Evolutionary conservation across 108 stramenopile species (phyloP), one percentile per base, ranked within the genome.

Genomic region (Aurantiochytrium sp.): DNA sequence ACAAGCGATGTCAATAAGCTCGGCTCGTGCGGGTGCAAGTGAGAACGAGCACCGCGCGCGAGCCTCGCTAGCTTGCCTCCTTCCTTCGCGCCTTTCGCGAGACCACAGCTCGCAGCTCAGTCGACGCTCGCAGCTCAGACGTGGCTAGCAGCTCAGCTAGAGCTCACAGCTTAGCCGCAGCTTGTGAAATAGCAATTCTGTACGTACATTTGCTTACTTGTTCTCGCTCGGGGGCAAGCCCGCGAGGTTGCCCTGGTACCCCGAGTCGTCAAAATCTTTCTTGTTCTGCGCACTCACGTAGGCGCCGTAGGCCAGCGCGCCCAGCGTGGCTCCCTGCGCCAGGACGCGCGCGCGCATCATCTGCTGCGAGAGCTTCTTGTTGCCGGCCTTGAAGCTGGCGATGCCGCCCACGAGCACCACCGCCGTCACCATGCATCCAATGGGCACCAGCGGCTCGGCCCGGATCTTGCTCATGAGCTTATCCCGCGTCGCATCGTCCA

Each of bases 321-420:
- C 86, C 36, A 87, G 12, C 86, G 86, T 87, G 41, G 55, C 86
- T 55, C 86, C 87, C 73, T 88, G 87, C 5, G 87, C 87, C 37
- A 88, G 41, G 50, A 88, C 87, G 30, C 87, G 52, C 5, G 85
- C 87, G 48, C 87, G 87, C 87, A 88, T 88, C 69, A 88, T 73
- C 87, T 55, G 31, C 54, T 88, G 87, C 22, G 87, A 88, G 15
- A 55, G 53, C 87, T 32, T 21, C 50, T 19, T 19, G 55, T 68
- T 32, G 85, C 87, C 87, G 15, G 4, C 8, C 34, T 55, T 27
- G 37, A 88, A 85, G 37, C 30, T 81, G 24, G 12, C 36, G 37
- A 88, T 19, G n/a, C 87, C 87, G 24, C 52, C 85, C 17, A 73
- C 4, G 21, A 88, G 73, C 50, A 69, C 31, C 34, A 30, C 68